Percentiles rank a stretch among this genome's conserved stretches.
Evolutionary conservation across 2,329 filamentous ascomycete genomes (phyloP).

Genomic region (Aureobasidium sp.): DNA sequence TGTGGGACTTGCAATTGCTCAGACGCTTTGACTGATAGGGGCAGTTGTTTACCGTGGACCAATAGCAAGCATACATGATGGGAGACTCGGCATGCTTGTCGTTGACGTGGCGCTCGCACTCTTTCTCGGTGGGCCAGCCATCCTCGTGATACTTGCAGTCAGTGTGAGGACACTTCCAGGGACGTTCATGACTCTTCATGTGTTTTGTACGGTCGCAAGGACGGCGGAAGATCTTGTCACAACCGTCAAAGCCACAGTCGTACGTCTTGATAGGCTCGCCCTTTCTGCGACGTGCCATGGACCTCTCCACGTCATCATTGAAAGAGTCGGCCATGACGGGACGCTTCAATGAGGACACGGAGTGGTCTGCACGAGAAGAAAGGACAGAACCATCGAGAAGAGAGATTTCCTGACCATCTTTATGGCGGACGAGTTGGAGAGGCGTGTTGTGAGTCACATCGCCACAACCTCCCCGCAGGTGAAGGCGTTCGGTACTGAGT

Average conservation of each 20-base stretch:
- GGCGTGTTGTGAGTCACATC: conserved; percentile 65
- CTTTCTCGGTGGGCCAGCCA: conserved; percentile 96
- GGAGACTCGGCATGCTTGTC: conserved; percentile 85
- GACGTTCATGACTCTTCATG: conserved; percentile 93
- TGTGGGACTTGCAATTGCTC: conserved; percentile 96
- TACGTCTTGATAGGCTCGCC: conserved; percentile 50
- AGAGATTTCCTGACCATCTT: conserved; percentile 71
- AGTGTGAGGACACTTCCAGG: conserved; percentile 79
- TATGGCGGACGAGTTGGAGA: conserved; percentile 74
- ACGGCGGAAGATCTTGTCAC: conserved; percentile 88
- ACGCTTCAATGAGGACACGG: conserved; percentile 38
- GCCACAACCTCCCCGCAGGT: conserved; percentile 54
- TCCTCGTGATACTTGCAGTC: conserved; percentile 84
- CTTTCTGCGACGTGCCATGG: conserved; percentile 94
- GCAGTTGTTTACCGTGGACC: conserved; percentile 53
- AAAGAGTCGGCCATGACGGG: conserved; percentile 57
- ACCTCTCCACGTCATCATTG: conserved; percentile 75
- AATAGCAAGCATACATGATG: conserved; percentile 75
- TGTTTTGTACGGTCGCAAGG: conserved; percentile 98
- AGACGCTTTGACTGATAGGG: conserved; percentile 92
- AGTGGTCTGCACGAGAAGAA: conserved; percentile 25
- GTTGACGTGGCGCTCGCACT: conserved; percentile 90
- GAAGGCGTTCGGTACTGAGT: conserved; percentile 60
- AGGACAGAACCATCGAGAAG: conserved; percentile 43
- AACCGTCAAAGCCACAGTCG: conserved; percentile 63